Evolutionary conservation across 2,329 filamentous ascomycete genomes (phyloP), one percentile per base, ranked within the genome.

Genomic region (Phyllosticta citrichinensis): DNA sequence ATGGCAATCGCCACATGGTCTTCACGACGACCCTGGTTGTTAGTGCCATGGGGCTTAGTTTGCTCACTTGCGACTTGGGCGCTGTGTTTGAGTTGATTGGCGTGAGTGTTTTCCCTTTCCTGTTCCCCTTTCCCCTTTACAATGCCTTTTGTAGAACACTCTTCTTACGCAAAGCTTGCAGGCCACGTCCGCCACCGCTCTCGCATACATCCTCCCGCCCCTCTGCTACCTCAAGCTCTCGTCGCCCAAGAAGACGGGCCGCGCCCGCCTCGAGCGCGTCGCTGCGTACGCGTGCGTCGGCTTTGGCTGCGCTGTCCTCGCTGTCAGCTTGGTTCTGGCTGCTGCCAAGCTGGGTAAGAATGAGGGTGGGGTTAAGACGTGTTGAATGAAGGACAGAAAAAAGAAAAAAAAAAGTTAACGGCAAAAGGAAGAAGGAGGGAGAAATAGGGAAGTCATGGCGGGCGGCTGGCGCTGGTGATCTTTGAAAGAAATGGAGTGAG

Each of bases 51-150:
- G 77, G 77, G 6, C 73, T 97, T 60, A 88, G 88, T 63, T 79
- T 99, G 61, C 72, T 96, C 63, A 97, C 92, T 0, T 97, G 94
- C 75, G 94, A 99, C 72, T 80, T 99, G 3, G 94, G 94, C 58
- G 84, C 89, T 53, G 93, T 99, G 1, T 97, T 99, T 70, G 94
- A 99, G 77, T 80, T 99, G 19, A 94, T 99, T 62, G 94, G 94
- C 64, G 91, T 61, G 47, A 56, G 59, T 57, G 4, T 20, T 17
- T 14, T 2, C 19, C 11, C 4, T 5, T 8, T 9, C 27, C 10
- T 19, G 6, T 57, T 8, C 5, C 5, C 30, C 10, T 40, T n/a
- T 51, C 25, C 5, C 40, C 14, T 27, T 8, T 8, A 3, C 22
- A 19, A 5, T 30, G n/a, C 2, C 25, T 17, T 25, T 19, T 25